Percentiles rank a stretch among this genome's conserved stretches.
Conservation (phyloP, 169 alveolate genomes). For the Condylostoma magnum region DNA sequence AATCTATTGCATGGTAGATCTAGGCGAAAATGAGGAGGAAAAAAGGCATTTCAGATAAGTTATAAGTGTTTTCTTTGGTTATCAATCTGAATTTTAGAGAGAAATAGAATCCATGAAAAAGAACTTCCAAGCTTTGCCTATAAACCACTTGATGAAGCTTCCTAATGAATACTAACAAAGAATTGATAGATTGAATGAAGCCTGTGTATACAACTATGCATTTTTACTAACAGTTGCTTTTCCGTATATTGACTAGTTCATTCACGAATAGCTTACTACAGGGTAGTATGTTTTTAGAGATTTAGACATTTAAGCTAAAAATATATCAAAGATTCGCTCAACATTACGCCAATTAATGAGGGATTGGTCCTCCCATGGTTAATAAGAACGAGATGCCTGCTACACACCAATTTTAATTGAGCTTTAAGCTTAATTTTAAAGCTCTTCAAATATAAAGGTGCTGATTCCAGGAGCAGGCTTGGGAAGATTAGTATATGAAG, state of each 20-base stretch:
- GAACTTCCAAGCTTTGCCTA: constrained; percentile 50
- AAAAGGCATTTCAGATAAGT: constrained; percentile 68
- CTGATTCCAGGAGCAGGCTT: constrained; percentile 96
- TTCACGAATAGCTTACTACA: constrained; percentile 40
- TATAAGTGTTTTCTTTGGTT: constrained; percentile 75
- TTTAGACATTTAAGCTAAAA: constrained; percentile 34
- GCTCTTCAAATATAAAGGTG: constrained; percentile 51
- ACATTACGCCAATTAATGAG: constrained; percentile 94
- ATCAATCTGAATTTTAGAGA: constrained; percentile 71
- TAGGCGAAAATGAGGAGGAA: constrained; percentile 76
- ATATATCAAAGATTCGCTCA: constrained; percentile 80
- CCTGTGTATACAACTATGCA: constrained; percentile 46
- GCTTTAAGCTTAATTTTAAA: constrained; percentile 72
- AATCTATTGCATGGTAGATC: too few species aligned
- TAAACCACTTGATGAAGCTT: constrained; percentile 20
- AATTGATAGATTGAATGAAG: constrained; percentile 43
- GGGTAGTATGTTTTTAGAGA: constrained; percentile 38
- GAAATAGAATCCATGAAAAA: constrained; percentile 75
- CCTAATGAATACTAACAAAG: constrained; percentile 44
- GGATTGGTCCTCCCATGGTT: constrained; percentile 95
- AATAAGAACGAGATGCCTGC: constrained; percentile 91
- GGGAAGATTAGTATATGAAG: constrained; percentile 96
- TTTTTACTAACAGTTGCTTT: constrained; percentile 59
- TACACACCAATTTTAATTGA: constrained; percentile 92
- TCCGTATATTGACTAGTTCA: constrained; percentile 53